Base-by-base conservation (phyloP, 2,329 filamentous ascomycete genomes). In the Colletotrichum agaves region DNA sequence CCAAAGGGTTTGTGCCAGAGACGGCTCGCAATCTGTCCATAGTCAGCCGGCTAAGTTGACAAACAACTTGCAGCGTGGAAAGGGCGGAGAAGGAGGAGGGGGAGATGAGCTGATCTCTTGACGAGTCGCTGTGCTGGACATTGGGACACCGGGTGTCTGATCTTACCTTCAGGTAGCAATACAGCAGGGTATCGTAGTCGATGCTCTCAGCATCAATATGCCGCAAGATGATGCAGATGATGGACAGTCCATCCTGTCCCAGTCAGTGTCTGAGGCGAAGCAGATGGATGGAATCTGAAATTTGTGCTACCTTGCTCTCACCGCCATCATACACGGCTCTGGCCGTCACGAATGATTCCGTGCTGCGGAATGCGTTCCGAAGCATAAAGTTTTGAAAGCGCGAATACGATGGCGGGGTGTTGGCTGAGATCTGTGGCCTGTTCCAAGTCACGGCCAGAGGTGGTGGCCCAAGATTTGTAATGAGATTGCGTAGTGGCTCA, bases 341-440 rank as follows among this genome's bases (percentile, higher is more conserved):
- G 23, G 87, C 86, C 2, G 88, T 89, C 21, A 90, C 77, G 66
- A 90, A 87, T 3, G 88, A 90, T 71, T 91, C 90, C 0, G 86
- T 87, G 71, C 87, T 88, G 41, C 87, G 84, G 70, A 90, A 89
- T 2, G 89, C 89, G 74, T 91, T 91, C 17, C 87, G 85, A 50
- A 92, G 82, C 90, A 92, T 92, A 73, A 92, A 92, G 71, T 91
- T 88, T 71, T 92, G 90, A 71, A 92, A 92, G 23, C 88, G 82
- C 2, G 89, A 91, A 74, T 91, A 92, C 6, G 86, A 80, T 1
- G 88, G 86, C 4, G 89, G 89, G 17, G 79, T 86, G 70, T 91
- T 92, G 27, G 83, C 76, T 1, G 87, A 87, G n/a, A 91, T 87
- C 56, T 87, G 84, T 10, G 90, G 90, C 56, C 89, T 82, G 70